Conservation (phyloP, 331 rosid species). For the Arachis monticola region DNA sequence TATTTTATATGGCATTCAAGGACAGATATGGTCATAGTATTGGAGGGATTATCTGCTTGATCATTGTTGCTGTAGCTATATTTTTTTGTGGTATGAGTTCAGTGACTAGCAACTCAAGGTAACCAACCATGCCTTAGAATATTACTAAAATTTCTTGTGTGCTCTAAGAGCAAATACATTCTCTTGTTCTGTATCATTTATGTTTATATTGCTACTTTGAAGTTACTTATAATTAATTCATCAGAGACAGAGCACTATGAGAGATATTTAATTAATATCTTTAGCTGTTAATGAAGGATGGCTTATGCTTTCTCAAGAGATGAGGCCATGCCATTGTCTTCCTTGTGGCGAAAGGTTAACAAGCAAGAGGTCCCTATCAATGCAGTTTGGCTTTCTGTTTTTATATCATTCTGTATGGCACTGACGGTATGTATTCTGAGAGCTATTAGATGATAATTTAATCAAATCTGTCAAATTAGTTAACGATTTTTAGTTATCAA, state of each 20-base stretch:
- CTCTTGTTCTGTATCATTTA: too few relatives aligned
- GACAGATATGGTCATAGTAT: conserved; percentile 78
- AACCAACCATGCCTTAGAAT: conserved; percentile 7
- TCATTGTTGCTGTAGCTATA: conserved; percentile 79
- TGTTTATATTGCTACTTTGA: too few relatives aligned
- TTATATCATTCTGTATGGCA: conserved; percentile 87
- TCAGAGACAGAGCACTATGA: too few relatives aligned
- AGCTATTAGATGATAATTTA: too few relatives aligned
- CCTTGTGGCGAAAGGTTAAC: conserved; percentile 85
- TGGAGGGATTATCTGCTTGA: conserved; percentile 92
- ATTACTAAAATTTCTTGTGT: too few relatives aligned
- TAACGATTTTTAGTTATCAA: too few relatives aligned
- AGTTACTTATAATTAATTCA: too few relatives aligned
- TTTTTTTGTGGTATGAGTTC: conserved; percentile 99
- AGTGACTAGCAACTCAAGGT: conserved; percentile 96
- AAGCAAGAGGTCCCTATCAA: conserved; percentile 79
- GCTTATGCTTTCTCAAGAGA: conserved; percentile 98
- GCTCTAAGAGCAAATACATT: too few relatives aligned
- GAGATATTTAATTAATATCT: background rate
- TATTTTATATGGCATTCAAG: conserved; percentile 86
- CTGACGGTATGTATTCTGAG: conserved; percentile 76
- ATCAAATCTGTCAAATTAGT: too few relatives aligned
- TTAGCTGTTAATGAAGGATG: conserved; percentile 61
- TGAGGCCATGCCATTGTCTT: conserved; percentile 95
- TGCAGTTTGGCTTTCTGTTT: conserved; percentile 91